Evolutionary conservation across 805 yeast species (phyloP), one percentile per base, ranked within the genome.

Genomic region (Kodamaea fukazawae): DNA sequence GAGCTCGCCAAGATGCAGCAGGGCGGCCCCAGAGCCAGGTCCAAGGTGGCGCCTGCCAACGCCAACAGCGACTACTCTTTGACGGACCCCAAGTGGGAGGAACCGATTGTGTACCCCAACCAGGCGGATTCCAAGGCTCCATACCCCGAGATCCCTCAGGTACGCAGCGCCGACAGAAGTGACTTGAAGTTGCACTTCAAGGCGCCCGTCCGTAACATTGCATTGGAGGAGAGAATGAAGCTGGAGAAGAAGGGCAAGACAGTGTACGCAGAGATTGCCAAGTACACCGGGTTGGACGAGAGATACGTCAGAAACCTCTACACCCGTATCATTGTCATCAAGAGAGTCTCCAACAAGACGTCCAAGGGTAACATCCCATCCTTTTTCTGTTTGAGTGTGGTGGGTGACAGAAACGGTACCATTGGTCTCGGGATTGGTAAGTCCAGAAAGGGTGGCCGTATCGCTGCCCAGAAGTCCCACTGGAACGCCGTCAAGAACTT

Each of bases 391-490:
- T 63, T 93, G 47, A 91, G 89, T 10, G 85, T 89, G 27, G 96
- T 86, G 11, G 99, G 99, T 34, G 96, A 93, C 63, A 76, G 81
- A 40, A 85, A 86, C 48, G 99, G 99, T 48, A 85, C 88, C 83
- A 73, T 93, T 44, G 98, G 98, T 27, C 70, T 90, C 35, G 99
- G 98, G 36, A 95, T 89, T 62, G 99, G 98, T 46, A 87, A 86
- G 57, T 91, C 93, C 45, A 73, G 88, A 50, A 81, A 78, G 41
- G 87, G 83, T 44, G 76, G 83, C 67, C 68, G 83, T 37, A 75
- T 76, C 40, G 96, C 98, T 2, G 75, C 83, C 25, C 67, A 76
- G 29, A 86, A 87, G 58, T 96, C 98, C 4, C 88, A 83, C 61
- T 86, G 96, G 95, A 83, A 86, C 55, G 97, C 98, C 1, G 84